These are phyloP conservation scores for Taiozyma onychis DNA, from an alignment of 1,139 yeast species.

Conservation along the genomic window DNA sequence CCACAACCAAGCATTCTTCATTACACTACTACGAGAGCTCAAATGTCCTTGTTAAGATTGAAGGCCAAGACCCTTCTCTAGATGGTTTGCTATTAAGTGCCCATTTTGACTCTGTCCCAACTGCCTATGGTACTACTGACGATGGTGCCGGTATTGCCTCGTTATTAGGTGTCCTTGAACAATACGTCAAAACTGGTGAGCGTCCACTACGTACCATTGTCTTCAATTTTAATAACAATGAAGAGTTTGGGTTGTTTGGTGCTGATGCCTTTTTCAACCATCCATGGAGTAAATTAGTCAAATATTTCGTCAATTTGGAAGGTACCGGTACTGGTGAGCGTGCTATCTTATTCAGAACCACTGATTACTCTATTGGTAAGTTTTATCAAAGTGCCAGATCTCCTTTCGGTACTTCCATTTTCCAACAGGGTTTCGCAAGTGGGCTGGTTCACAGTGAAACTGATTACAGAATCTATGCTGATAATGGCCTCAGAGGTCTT, in stretches of 20 bases:
- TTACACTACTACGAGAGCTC: conserved; percentile 74
- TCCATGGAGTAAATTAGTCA: conserved; percentile 63
- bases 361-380: conserved; percentile 70
- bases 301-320: conserved; percentile 75
- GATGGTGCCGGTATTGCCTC: conserved; percentile 93
- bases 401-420: conserved; percentile 75
- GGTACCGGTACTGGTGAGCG: conserved; percentile 97
- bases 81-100: conserved; percentile 76
- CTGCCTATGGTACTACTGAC: conserved; percentile 85
- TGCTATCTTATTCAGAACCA: conserved; percentile 76
- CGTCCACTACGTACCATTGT: conserved; percentile 66
- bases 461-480: conserved; percentile 69
- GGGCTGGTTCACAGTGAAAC: conserved; percentile 78
- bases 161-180: conserved; percentile 61
- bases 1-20: conserved; percentile 33
- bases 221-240: conserved; percentile 85
- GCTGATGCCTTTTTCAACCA: conserved; percentile 72
- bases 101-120: conserved; percentile 87
- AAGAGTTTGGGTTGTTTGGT: conserved; percentile 85
- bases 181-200: conserved; percentile 34
- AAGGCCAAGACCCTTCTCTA: conserved; percentile 51
- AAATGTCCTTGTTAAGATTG: conserved; percentile 65
- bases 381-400: conserved; percentile 41
- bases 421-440: conserved; percentile 76
- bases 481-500: conserved; percentile 71